Evolutionary conservation across 441 rosid genomes (phyloP).

Genomic region (Syzygium malaccense): DNA sequence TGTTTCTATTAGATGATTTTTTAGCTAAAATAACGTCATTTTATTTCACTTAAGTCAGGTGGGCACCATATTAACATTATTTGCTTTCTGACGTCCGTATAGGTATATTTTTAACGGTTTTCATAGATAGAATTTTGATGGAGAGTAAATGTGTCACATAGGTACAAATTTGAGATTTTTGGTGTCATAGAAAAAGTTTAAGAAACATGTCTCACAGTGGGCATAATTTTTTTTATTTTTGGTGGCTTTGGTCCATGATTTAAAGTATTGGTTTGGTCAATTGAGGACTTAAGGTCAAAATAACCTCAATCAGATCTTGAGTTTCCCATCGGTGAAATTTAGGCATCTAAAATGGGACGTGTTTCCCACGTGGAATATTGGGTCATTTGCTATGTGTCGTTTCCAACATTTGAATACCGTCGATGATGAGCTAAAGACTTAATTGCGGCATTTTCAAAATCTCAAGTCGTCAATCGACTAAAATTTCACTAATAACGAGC

Average conservation of each 20-base stretch:
- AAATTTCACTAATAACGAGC: not conserved
- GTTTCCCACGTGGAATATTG: not conserved
- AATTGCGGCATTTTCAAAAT: rapidly evolving
- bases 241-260: not conserved
- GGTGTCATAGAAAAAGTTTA: too few relatives aligned
- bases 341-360: not conserved
- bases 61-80: too few relatives aligned
- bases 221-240: too few relatives aligned
- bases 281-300: not conserved
- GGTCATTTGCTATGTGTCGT: not conserved
- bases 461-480: not conserved
- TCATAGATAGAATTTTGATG: too few relatives aligned
- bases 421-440: not conserved
- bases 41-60: too few relatives aligned
- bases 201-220: too few relatives aligned
- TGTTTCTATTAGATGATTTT: too few relatives aligned
- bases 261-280: not conserved
- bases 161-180: too few relatives aligned
- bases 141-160: too few relatives aligned
- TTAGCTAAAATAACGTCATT: too few relatives aligned
- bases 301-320: not conserved
- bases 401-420: not conserved
- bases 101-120: too few relatives aligned
- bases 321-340: not conserved
- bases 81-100: too few relatives aligned